Evolutionary conservation across 805 yeast species (phyloP).

Genomic region (Clavispora fructus): DNA sequence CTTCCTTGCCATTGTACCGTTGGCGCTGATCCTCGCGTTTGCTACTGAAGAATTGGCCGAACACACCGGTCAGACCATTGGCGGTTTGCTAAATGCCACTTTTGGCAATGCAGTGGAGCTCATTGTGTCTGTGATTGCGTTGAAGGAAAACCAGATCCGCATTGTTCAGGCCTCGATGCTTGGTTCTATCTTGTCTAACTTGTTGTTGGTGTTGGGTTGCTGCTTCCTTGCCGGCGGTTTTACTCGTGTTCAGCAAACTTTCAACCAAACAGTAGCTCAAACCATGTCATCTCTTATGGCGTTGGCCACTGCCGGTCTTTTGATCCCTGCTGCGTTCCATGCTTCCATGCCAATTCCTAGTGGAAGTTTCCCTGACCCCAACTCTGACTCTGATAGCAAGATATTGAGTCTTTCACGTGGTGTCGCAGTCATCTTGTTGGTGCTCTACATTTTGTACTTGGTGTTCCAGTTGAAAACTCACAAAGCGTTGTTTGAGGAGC

Average conservation of each 20-base stretch:
- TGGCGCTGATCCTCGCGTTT: conserved; percentile 84
- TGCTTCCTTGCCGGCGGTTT: conserved; percentile 92
- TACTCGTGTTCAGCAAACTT: conserved; percentile 76
- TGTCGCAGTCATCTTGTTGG: conserved; percentile 71
- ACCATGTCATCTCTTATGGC: conserved; percentile 95
- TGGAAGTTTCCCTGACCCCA: conserved; percentile 29
- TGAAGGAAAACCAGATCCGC: conserved; percentile 77
- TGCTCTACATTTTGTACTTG: conserved; percentile 73
- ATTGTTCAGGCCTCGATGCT: conserved; percentile 97
- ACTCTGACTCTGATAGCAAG: conserved; percentile 33
- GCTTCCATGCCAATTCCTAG: conserved; percentile 58
- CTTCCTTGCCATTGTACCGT: conserved; percentile 85
- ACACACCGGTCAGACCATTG: conserved; percentile 85
- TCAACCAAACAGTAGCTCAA: conserved; percentile 96
- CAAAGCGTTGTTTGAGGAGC: conserved; percentile 63
- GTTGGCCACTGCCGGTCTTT: conserved; percentile 78
- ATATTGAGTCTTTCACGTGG: conserved; percentile 80
- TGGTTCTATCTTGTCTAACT: conserved; percentile 86
- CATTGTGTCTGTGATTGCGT: conserved; percentile 88
- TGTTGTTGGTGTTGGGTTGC: conserved; percentile 88
- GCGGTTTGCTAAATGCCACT: conserved; percentile 93
- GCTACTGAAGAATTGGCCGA: conserved; percentile 91
- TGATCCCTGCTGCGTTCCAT: conserved; percentile 95
- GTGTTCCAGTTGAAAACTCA: conserved; percentile 89
- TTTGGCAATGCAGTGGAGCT: conserved; percentile 97